These are phyloP conservation scores for Macrolepiota dolichaula DNA, from an alignment of 768 basidiomycete genomes.

Conservation along the genomic window DNA sequence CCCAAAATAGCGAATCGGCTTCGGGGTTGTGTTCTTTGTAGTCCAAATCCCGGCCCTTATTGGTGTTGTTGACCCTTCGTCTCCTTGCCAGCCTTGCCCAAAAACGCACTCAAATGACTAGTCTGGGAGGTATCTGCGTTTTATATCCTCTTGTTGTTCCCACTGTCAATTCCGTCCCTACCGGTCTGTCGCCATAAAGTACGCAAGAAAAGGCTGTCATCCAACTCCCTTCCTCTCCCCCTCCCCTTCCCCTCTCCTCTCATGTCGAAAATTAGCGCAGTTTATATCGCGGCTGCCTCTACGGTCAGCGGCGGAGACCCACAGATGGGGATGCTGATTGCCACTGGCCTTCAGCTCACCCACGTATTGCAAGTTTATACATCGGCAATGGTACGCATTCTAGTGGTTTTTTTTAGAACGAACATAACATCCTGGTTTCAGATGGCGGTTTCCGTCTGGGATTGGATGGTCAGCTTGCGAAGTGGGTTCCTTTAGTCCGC, in stretches of 20 bases:
- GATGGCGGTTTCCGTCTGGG: conserved; percentile 15
- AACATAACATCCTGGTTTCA: background rate
- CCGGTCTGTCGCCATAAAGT: background rate
- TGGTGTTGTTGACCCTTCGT: too few species aligned
- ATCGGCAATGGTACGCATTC: conserved; percentile 12
- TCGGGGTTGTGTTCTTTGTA: too few species aligned
- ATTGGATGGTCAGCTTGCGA: conserved; percentile 12
- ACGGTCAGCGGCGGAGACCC: background rate
- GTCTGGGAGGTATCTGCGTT: background rate
- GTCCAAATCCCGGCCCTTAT: too few species aligned
- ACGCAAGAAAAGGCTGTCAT: background rate
- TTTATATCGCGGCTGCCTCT: conserved; percentile 12
- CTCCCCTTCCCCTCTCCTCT: background rate
- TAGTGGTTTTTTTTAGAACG: background rate
- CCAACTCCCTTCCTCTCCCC: background rate
- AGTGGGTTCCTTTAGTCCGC: background rate
- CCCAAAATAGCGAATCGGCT: too few species aligned
- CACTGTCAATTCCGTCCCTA: background rate
- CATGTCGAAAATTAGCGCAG: conserved; percentile 13
- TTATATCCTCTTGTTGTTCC: background rate
- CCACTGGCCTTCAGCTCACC: conserved; percentile 11
- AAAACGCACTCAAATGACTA: background rate
- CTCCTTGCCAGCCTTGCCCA: too few species aligned
- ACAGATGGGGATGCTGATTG: background rate
- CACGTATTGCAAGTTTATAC: conserved; percentile 16